Conservation (phyloP, 345 rosid genomes). For the Mercurialis annua region DNA sequence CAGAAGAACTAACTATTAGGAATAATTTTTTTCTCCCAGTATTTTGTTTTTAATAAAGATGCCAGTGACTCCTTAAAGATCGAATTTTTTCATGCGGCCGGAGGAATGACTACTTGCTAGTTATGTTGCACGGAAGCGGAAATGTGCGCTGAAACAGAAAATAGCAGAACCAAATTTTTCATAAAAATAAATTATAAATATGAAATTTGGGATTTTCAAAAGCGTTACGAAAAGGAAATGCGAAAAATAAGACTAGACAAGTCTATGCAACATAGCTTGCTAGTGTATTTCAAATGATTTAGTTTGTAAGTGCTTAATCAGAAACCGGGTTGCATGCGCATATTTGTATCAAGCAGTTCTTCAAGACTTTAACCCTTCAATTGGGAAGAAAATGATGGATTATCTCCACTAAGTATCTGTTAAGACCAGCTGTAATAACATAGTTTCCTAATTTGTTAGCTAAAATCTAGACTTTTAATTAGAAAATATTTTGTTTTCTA, state of each 20-base stretch:
- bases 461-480: too few relatives aligned
- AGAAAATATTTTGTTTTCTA: too few relatives aligned
- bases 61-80: neutral
- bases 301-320: constrained; percentile 16
- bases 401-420: constrained; percentile 53
- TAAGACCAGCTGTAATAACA: too few relatives aligned
- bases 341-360: constrained; percentile 53
- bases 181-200: neutral
- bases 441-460: too few relatives aligned
- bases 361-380: constrained; percentile 78
- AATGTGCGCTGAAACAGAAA: neutral
- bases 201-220: neutral
- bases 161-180: neutral
- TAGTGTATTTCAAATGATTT: too few relatives aligned
- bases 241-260: too few relatives aligned
- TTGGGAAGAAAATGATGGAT: constrained; percentile 90
- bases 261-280: too few relatives aligned
- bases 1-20: neutral
- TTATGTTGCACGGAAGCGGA: too few relatives aligned
- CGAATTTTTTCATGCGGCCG: neutral
- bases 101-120: neutral
- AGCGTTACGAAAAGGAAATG: too few relatives aligned
- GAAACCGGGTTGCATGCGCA: constrained; percentile 35
- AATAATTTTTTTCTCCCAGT: neutral
- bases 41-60: neutral